Conservation (phyloP, 2,329 filamentous ascomycete species). For the Penicillium sp. region DNA sequence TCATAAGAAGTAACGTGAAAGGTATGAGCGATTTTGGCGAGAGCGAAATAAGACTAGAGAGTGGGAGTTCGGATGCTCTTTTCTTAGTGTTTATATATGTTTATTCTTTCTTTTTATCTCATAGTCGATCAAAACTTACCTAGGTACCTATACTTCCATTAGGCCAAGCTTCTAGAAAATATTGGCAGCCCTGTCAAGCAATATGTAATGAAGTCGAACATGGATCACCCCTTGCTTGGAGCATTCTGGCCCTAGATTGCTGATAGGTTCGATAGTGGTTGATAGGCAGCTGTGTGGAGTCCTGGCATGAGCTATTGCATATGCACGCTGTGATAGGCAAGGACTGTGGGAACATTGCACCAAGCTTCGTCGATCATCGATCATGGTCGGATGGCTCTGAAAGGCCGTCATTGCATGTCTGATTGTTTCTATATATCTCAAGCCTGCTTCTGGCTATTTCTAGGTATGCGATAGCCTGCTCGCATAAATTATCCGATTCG, state of each 20-base stretch:
- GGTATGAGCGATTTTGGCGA: conserved; percentile 1
- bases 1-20: not conserved
- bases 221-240: conserved; percentile 3
- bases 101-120: not conserved
- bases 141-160: not conserved
- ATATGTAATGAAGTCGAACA: not conserved
- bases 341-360: not conserved
- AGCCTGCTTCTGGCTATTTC: not conserved
- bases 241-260: conserved; percentile 3
- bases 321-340: not conserved
- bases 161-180: conserved; percentile 12
- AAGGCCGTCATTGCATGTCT: not conserved
- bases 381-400: not conserved
- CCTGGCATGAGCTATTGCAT: not conserved
- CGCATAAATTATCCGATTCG: not conserved
- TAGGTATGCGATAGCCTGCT: conserved; percentile 1
- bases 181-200: not conserved
- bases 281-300: conserved; percentile 2
- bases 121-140: not conserved
- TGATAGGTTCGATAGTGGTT: not conserved
- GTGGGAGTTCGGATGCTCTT: not conserved
- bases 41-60: not conserved
- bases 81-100: not conserved
- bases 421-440: not conserved
- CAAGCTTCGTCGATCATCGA: not conserved